A percentile compares a stretch with the other conserved stretches of the same genome.
phyloP scores from a whole-genome alignment of 805 yeast species.

The Diddensiella caesifluorescens region DNA sequence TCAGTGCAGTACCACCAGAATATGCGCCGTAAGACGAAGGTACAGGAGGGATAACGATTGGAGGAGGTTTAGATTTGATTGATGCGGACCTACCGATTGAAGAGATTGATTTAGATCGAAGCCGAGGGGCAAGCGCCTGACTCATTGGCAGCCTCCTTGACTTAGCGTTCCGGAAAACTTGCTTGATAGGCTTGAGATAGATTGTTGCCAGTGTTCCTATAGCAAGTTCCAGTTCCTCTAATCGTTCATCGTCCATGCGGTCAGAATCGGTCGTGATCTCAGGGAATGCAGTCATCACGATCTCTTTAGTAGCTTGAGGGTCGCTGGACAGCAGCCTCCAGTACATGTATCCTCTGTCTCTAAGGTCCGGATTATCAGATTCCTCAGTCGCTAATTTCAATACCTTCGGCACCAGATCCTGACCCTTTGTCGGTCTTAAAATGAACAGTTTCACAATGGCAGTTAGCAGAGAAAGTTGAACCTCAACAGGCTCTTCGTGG shows the following conservation, averaged over 20 bases:
- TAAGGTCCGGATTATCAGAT: constrained; percentile 71
- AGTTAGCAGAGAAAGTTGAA: constrained; percentile 68
- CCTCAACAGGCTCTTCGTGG: constrained; percentile 62
- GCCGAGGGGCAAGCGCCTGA: constrained; percentile 39
- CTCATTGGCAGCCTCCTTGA: constrained; percentile 46
- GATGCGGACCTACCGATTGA: background rate
- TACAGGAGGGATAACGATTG: background rate
- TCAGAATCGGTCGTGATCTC: constrained; percentile 62
- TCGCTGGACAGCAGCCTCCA: constrained; percentile 68
- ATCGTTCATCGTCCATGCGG: constrained; percentile 57
- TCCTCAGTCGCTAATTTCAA: constrained; percentile 70
- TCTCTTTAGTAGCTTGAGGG: constrained; percentile 41
- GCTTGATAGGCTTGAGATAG: constrained; percentile 77
- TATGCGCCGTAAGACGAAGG: background rate
- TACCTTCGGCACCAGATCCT: constrained; percentile 50
- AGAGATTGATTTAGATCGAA: background rate
- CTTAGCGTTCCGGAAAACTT: constrained; percentile 65
- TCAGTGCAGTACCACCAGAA: background rate
- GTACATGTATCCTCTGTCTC: constrained; percentile 81
- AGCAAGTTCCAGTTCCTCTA: constrained; percentile 78
- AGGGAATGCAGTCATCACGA: constrained; percentile 61
- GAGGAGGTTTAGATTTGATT: background rate
- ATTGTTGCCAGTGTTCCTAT: constrained; percentile 81
- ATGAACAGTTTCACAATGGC: constrained; percentile 68
- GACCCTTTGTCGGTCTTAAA: constrained; percentile 48